These are phyloP conservation scores for Sclerotinia nivalis DNA, from an alignment of 2,329 filamentous ascomycete genomes.

Conservation along the genomic window DNA sequence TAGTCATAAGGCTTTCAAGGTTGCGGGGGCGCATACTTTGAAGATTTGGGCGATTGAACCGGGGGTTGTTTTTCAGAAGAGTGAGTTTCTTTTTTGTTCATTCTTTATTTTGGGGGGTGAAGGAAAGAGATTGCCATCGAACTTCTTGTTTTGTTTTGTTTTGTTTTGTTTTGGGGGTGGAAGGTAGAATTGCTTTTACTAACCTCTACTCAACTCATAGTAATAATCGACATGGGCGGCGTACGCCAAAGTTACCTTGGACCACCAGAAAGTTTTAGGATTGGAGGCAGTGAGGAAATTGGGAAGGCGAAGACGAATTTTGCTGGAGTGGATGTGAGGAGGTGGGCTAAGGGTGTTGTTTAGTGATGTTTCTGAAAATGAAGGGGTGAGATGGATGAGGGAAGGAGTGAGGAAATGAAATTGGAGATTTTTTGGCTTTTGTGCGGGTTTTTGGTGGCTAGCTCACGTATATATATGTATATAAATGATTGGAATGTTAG, in stretches of 20 bases:
- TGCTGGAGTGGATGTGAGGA: slow-evolving; percentile 23
- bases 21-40: slow-evolving; percentile 38
- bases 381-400: neutral
- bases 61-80: slow-evolving; percentile 44
- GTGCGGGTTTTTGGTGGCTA: too few species aligned
- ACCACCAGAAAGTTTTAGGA: slow-evolving; percentile 44
- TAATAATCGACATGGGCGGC: slow-evolving; percentile 47
- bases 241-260: slow-evolving; percentile 46
- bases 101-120: neutral
- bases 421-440: neutral
- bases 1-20: slow-evolving; percentile 31
- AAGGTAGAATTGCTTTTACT: neutral
- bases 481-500: too few species aligned
- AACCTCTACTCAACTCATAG: neutral
- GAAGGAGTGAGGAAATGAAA: too few species aligned
- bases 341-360: slow-evolving; percentile 15
- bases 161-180: too few species aligned
- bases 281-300: slow-evolving; percentile 28
- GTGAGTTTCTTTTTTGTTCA: neutral
- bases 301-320: slow-evolving; percentile 33
- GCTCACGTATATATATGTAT: too few species aligned
- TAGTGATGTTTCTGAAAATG: neutral
- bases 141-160: too few species aligned
- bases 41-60: slow-evolving; percentile 44
- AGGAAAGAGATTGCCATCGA: too few species aligned